Evolutionary conservation across 345 rosid genomes (phyloP), one percentile per base, ranked within the genome.

Genomic region (Aethionema arabicum): DNA sequence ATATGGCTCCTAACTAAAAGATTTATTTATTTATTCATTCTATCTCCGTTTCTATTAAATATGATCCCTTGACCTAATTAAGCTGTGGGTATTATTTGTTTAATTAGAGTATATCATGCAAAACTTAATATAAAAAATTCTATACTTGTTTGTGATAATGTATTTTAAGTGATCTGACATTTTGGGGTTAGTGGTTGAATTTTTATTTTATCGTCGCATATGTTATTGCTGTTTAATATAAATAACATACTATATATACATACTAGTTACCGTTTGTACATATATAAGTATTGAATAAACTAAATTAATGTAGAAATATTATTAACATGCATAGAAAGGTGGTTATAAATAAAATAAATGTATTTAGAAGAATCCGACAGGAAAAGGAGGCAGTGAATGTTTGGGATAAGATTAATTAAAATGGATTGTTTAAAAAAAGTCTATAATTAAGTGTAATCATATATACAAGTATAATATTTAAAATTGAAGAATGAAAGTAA

Each of bases 111-210:
- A 61, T 69, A 62, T 15, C 42, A 13, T 14, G 67, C 11, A 69
- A 69, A 54, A 39, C 0, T 31, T 36, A 3, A 30, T 52, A 29
- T 29, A 45, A 30, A 31, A 29, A 61, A 41, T 27, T 12, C 47
- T 5, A 59, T 61, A 48, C 37, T 40, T 56, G 64, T 21, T 21
- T 21, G 59, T 56, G 74, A 63, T 70, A 62, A 63, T 41, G 63
- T 70, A 31, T 40, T 62, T 8, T 21, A 62, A 48, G 58, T 21
- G 68, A 41, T 48, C 68, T 69, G 74, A 63, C 68, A 62, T 40
- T 21, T 35, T 48, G 52, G 15, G 63, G 16, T 39, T 38, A 47
- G 68, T 61, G 58, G 74, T 48, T 63, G 74, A 48, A 55, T 40
- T 6, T 69, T 46, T 40, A 62, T 40, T 32, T 39, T 62, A 69